Evolutionary conservation across 345 rosid species (phyloP).

Genomic region (Cardamine occulta): DNA sequence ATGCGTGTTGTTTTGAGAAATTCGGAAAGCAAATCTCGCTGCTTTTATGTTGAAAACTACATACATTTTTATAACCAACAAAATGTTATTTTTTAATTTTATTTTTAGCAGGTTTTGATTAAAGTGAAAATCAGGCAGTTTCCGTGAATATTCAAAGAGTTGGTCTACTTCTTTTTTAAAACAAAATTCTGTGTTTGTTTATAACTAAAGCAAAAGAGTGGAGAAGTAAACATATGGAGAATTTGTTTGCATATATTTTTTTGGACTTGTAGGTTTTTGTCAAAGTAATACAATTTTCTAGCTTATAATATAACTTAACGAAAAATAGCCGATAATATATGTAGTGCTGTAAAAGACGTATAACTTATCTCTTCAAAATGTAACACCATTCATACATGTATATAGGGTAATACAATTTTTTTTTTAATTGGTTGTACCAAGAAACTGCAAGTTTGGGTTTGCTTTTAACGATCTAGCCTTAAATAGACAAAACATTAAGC

Average conservation of each 20-base stretch:
- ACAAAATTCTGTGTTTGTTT: background rate
- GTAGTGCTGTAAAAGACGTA: no score
- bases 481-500: background rate
- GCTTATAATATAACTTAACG: background rate
- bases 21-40: slow-evolving; percentile 44
- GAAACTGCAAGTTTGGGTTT: background rate
- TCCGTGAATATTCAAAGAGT: slow-evolving; percentile 5
- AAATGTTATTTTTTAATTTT: no score
- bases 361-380: background rate
- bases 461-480: background rate
- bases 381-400: background rate
- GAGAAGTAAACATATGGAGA: no score
- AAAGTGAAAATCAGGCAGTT: background rate
- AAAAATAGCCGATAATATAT: background rate
- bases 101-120: background rate
- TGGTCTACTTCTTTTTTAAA: background rate
- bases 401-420: background rate
- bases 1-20: slow-evolving; percentile 45
- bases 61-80: slow-evolving; percentile 31
- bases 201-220: background rate
- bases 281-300: background rate
- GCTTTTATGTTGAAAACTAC: slow-evolving; percentile 47
- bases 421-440: background rate
- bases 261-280: background rate
- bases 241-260: background rate